Percentiles rank a stretch among this genome's conserved stretches.
Evolutionary conservation across 2,329 filamentous ascomycete species (phyloP).

Genomic region (Fusarium cicatricum): DNA sequence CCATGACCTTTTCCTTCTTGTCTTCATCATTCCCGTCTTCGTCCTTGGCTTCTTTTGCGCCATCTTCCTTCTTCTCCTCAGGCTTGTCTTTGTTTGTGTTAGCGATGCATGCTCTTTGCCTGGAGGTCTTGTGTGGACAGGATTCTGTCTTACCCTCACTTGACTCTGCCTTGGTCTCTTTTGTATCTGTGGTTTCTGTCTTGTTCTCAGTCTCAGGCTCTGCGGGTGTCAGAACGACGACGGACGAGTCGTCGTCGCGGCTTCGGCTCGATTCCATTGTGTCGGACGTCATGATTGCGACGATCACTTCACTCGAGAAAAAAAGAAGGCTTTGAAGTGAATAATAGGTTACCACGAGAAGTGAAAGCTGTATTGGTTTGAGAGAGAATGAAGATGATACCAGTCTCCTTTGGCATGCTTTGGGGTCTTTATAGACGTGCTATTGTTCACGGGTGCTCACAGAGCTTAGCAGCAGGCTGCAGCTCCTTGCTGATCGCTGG

Average conservation of each 20-base stretch:
- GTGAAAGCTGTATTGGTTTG: not conserved
- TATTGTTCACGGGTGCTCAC: not conserved
- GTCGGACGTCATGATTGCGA: constrained; percentile 16
- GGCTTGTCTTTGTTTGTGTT: constrained; percentile 11
- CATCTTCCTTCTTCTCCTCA: constrained; percentile 11
- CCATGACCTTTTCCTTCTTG: constrained; percentile 32
- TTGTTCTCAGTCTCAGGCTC: constrained; percentile 29
- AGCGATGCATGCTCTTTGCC: not conserved
- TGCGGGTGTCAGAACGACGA: constrained; percentile 33
- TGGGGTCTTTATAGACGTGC: constrained; percentile 12
- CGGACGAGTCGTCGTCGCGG: constrained; percentile 32
- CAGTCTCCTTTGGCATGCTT: not conserved
- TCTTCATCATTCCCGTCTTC: constrained; percentile 3
- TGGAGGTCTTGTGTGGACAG: too few species aligned
- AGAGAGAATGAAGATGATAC: not conserved
- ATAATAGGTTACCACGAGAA: not conserved
- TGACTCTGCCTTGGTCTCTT: constrained; percentile 21
- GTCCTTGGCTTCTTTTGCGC: not conserved
- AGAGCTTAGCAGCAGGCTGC: constrained; percentile 3
- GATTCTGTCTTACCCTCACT: constrained; percentile 15
- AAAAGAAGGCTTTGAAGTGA: not conserved
- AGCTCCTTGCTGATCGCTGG: not conserved
- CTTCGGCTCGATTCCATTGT: constrained; percentile 35
- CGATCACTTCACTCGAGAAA: too few species aligned
- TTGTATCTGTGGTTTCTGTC: constrained; percentile 21